Percentiles rank a stretch among this genome's conserved stretches.
Evolutionary conservation across 345 rosid genomes (phyloP).

Genomic region (Theobroma cacao): DNA sequence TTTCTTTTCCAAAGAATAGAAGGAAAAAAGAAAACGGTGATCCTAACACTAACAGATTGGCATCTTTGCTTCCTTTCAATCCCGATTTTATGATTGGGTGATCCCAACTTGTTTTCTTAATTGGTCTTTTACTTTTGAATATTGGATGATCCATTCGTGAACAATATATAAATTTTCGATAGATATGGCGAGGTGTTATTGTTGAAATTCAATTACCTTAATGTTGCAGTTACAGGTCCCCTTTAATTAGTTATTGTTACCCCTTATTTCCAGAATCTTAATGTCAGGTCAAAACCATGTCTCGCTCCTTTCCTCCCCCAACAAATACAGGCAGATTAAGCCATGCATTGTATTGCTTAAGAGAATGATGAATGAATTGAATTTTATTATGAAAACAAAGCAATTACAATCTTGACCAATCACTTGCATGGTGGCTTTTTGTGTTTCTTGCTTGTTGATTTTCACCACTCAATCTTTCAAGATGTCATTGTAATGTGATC

Average conservation of each 20-base stretch:
- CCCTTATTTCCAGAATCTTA: not conserved
- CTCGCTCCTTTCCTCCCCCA: not conserved
- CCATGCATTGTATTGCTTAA: not conserved
- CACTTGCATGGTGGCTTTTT: not conserved
- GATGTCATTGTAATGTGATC: not conserved
- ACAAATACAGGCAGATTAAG: not conserved
- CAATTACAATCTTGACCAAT: not conserved
- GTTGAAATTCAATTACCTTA: not conserved
- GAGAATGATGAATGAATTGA: not conserved
- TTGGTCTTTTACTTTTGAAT: not conserved
- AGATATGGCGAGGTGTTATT: not conserved
- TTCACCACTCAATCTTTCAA: not conserved
- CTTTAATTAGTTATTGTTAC: not conserved
- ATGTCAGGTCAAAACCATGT: not conserved
- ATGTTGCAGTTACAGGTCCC: not conserved
- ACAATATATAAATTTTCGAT: not conserved
- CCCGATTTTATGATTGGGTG: not conserved
- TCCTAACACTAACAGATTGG: not conserved
- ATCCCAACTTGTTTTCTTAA: not conserved
- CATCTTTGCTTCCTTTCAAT: not conserved
- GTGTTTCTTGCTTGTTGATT: not conserved
- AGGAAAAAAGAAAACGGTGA: not conserved
- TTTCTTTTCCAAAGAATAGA: not conserved
- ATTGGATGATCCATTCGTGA: not conserved
- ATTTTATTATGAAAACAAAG: not conserved